Percentiles rank a stretch among this genome's conserved stretches.
Evolutionary conservation across 2,329 filamentous ascomycete genomes (phyloP).

Genomic region (Alternaria atra): DNA sequence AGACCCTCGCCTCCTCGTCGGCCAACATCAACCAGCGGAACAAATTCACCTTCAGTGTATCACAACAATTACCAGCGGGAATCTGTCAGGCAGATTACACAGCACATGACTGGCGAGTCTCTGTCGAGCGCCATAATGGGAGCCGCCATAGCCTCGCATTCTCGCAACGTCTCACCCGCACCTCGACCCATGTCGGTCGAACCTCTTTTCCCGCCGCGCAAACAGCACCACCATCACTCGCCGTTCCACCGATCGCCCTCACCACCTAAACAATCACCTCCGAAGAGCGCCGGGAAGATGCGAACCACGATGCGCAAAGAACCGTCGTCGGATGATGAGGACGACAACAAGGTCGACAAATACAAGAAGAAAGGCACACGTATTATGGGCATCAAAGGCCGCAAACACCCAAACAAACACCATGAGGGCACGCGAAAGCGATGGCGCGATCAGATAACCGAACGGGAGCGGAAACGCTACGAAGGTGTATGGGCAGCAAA

Average conservation of each 20-base stretch:
- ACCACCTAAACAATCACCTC: constrained; percentile 46
- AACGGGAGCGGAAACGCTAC: constrained; percentile 78
- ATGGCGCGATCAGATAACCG: constrained; percentile 79
- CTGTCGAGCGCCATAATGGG: constrained; percentile 79
- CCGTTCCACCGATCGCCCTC: constrained; percentile 52
- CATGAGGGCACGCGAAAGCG: constrained; percentile 78
- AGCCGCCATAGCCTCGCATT: constrained; percentile 71
- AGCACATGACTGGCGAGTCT: constrained; percentile 67
- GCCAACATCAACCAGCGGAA: constrained; percentile 32
- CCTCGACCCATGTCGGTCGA: constrained; percentile 37
- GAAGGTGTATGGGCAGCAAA: constrained; percentile 88
- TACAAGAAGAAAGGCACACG: constrained; percentile 67
- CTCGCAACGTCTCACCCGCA: constrained; percentile 60
- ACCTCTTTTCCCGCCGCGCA: constrained; percentile 53
- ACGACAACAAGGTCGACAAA: constrained; percentile 63
- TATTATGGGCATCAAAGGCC: constrained; percentile 53
- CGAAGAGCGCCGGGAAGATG: constrained; percentile 61
- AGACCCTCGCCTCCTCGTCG: constrained; percentile 31
- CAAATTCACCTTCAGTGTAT: constrained; percentile 40
- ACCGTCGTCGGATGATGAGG: constrained; percentile 52
- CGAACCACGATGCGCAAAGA: constrained; percentile 72
- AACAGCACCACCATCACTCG: constrained; percentile 48
- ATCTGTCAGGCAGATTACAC: constrained; percentile 51
- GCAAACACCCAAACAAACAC: constrained; percentile 73
- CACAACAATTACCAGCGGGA: constrained; percentile 53